Conservation (phyloP, 2,329 filamentous ascomycete species). For the Aspergillus pseudonomiae region DNA sequence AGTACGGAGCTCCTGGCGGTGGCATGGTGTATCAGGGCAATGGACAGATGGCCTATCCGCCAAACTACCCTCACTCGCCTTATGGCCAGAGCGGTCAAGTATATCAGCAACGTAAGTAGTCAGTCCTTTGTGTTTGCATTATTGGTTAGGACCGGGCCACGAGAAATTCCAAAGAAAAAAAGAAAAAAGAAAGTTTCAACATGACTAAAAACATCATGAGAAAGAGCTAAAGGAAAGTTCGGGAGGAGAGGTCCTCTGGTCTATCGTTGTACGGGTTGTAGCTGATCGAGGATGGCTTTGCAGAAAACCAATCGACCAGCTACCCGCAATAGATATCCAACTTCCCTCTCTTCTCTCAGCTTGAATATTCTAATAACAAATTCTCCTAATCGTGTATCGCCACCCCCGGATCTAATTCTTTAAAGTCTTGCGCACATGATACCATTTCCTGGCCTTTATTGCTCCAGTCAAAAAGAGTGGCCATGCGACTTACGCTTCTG, state of each 20-base stretch:
- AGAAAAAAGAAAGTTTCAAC: constrained; percentile 17
- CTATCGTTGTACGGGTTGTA: constrained; percentile 27
- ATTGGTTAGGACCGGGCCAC: constrained; percentile 24
- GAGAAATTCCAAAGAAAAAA: constrained; percentile 19
- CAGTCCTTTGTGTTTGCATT: constrained; percentile 27
- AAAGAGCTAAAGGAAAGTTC: constrained; percentile 12
- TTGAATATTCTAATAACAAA: constrained; percentile 38
- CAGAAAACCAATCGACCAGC: constrained; percentile 41
- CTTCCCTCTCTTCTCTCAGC: constrained; percentile 24
- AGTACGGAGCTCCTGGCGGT: constrained; percentile 65
- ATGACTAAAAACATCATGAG: constrained; percentile 15
- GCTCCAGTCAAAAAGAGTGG: constrained; percentile 34
- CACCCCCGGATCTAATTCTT: constrained; percentile 35
- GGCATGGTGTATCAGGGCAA: constrained; percentile 54
- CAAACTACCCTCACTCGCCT: constrained; percentile 54
- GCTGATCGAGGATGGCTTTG: constrained; percentile 37
- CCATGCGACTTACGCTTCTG: constrained; percentile 30
- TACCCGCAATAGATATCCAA: constrained; percentile 40
- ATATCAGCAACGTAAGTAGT: constrained; percentile 55
- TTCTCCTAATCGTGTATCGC: constrained; percentile 37
- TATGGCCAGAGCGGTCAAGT: constrained; percentile 54
- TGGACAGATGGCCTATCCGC: constrained; percentile 51
- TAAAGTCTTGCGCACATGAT: constrained; percentile 39
- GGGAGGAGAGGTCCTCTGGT: constrained; percentile 21
- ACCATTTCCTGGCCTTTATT: constrained; percentile 38